Base-by-base conservation (phyloP, 176 grass and related monocot genomes). In the Triticum monococcum region DNA sequence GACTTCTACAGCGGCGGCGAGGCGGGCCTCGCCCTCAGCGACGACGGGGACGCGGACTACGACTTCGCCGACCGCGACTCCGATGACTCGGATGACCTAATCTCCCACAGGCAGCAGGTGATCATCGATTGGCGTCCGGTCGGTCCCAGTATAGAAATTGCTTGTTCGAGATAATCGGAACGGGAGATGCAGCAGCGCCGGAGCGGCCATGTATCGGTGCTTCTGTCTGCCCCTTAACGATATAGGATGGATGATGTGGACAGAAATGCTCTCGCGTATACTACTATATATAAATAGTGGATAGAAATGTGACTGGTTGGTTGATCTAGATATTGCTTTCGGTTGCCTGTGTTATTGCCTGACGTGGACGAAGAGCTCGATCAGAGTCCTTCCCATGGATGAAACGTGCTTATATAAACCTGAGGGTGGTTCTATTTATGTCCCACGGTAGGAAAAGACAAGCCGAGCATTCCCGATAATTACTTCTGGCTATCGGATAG, bases 1-100 rank as follows among this genome's bases (percentile, higher is more conserved):
- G 90, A 95, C 40, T 95, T 95, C 86, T 90, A 92, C 83, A 95
- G 88, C 68, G 90, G 82, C 76, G 88, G 92, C 22, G 84, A 95
- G 36, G 84, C 68, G 50, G 91, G 72, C 25, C 81, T 83, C 31
- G 64, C 81, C 69, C 90, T 75, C 73, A 91, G 89, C 43, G 93
- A 95, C 25, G 93, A 92, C 25, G 87, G 89, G 10, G 88, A 95
- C 26, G 93, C 71, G 7, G 92, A 91, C 20, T 95, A 90, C 79
- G 90, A 92, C 80, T 95, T 95, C 46, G 90, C 89, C 23, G 90
- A 95, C 45, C 89, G 80, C 78, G 87, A 86, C 18, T 88, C 89
- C 22, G 93, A 95, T 63, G 90, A 89, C 57, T 82, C 87, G 72
- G 88, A 87, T 23, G 93, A 90, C 57, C 67, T 69, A 37, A 54